Evolutionary conservation across 495 filamentous ascomycete genomes (phyloP).

Genomic region (Penicillium robsamsonii): DNA sequence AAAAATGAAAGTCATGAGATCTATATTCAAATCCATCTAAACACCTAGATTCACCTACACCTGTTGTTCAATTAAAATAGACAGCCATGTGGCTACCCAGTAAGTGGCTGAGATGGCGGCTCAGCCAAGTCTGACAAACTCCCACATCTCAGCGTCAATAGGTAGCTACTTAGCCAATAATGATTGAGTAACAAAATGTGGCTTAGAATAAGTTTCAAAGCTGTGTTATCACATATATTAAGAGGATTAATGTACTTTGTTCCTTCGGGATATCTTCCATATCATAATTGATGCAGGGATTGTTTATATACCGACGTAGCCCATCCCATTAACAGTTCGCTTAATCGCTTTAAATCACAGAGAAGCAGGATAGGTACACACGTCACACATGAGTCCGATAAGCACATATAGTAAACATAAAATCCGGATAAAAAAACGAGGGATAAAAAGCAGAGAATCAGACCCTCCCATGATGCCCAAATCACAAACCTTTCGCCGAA

Average conservation of each 20-base stretch:
- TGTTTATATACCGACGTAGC: conserved; percentile 13
- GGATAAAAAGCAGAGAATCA: conserved; percentile 17
- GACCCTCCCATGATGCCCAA: conserved; percentile 18
- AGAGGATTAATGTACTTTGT: neutral
- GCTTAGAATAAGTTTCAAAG: neutral
- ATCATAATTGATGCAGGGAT: conserved; percentile 4
- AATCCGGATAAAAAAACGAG: conserved; percentile 6
- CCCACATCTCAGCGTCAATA: neutral
- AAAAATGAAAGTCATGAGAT: neutral
- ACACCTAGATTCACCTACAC: neutral
- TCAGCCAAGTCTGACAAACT: neutral
- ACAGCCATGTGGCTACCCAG: conserved; percentile 1
- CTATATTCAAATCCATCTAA: neutral
- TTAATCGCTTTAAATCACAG: conserved; percentile 26
- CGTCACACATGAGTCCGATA: conserved; percentile 33
- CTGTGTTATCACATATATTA: neutral
- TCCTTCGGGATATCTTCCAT: conserved; percentile 7
- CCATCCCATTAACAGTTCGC: conserved; percentile 22
- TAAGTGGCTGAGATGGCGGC: conserved; percentile 3
- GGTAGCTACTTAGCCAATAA: neutral
- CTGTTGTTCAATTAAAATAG: neutral
- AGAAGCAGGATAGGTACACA: conserved; percentile 25
- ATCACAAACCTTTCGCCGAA: conserved; percentile 19
- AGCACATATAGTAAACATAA: conserved; percentile 23
- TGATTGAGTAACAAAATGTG: neutral